phyloP scores from a whole-genome alignment of 192 early-diverging fungal species.

The Gamsiella multidivaricata region DNA sequence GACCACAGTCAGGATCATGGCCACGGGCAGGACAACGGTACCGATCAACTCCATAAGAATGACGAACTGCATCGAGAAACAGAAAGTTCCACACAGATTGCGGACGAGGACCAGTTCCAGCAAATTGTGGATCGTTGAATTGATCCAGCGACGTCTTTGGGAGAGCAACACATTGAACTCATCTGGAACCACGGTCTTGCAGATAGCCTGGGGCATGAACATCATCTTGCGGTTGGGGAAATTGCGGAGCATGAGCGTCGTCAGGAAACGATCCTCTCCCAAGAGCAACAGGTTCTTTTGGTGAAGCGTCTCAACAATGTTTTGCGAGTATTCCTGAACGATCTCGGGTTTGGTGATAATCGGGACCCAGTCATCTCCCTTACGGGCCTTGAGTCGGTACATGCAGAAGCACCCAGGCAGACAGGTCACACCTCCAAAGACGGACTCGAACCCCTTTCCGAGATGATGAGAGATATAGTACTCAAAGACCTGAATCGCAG shows the following conservation, averaged over 20 bases:
- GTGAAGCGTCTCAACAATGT: constrained; percentile 84
- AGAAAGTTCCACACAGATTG: constrained; percentile 97
- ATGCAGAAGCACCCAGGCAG: constrained; percentile 97
- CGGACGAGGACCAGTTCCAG: constrained; percentile 91
- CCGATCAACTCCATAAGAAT: constrained; percentile 82
- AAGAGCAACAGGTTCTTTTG: constrained; percentile 89
- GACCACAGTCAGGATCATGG: constrained; percentile 76
- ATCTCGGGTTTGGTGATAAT: constrained; percentile 92
- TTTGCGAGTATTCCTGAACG: constrained; percentile 85
- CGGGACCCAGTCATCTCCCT: constrained; percentile 83
- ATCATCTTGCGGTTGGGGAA: constrained; percentile 91
- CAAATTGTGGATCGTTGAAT: constrained; percentile 95
- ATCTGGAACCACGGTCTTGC: constrained; percentile 89
- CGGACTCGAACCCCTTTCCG: constrained; percentile 93
- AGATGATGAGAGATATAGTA: constrained; percentile 99
- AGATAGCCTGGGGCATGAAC: constrained; percentile 86
- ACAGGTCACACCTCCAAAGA: constrained; percentile 99
- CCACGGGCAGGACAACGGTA: constrained; percentile 80
- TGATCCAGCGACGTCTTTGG: constrained; percentile 96
- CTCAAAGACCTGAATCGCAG: constrained; percentile 98
- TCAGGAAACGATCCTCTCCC: constrained; percentile 93
- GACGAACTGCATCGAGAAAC: constrained; percentile 93
- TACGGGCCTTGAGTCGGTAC: constrained; percentile 93
- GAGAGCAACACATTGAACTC: constrained; percentile 85
- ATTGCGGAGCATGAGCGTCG: constrained; percentile 89